Evolutionary conservation across 2,329 filamentous ascomycete genomes (phyloP).

Genomic region (Drechslerella stenobrocha): DNA sequence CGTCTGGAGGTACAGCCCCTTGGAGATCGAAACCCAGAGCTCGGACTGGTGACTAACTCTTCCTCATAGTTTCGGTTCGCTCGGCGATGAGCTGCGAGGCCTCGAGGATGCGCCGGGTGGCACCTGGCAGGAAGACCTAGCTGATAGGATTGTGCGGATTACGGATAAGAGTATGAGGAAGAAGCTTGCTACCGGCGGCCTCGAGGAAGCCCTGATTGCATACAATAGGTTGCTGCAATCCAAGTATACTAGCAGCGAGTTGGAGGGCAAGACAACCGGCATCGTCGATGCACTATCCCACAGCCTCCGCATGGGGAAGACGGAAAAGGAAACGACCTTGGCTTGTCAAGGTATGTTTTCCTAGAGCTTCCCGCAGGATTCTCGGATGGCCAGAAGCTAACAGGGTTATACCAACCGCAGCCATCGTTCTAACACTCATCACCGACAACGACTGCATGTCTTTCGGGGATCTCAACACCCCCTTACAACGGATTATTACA

Average conservation of each 20-base stretch:
- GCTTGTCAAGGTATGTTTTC: conserved; percentile 64
- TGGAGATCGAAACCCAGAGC: conserved; percentile 56
- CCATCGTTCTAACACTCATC: conserved; percentile 70
- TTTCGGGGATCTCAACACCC: conserved; percentile 65
- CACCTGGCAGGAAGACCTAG: conserved; percentile 66
- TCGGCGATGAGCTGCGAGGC: conserved; percentile 67
- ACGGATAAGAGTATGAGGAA: conserved; percentile 66
- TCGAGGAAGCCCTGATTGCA: conserved; percentile 66
- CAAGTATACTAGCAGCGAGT: conserved; percentile 67
- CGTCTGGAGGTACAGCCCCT: conserved; percentile 59
- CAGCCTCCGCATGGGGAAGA: conserved; percentile 70
- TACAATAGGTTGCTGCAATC: conserved; percentile 70
- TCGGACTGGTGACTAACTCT: conserved; percentile 58
- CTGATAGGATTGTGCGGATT: conserved; percentile 70
- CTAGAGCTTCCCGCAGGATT: not conserved
- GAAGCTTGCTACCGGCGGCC: conserved; percentile 71
- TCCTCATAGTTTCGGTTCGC: conserved; percentile 63
- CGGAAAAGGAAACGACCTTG: conserved; percentile 68
- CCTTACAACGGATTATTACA: conserved; percentile 67
- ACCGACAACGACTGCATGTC: conserved; percentile 68
- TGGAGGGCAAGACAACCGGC: conserved; percentile 65
- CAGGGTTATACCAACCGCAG: conserved; percentile 54
- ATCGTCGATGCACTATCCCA: conserved; percentile 68
- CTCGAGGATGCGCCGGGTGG: conserved; percentile 59
- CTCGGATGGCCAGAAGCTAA: not conserved